Evolutionary conservation across 352 stramenopile genomes (phyloP).

Genomic region (Pythium phragmiticola): DNA sequence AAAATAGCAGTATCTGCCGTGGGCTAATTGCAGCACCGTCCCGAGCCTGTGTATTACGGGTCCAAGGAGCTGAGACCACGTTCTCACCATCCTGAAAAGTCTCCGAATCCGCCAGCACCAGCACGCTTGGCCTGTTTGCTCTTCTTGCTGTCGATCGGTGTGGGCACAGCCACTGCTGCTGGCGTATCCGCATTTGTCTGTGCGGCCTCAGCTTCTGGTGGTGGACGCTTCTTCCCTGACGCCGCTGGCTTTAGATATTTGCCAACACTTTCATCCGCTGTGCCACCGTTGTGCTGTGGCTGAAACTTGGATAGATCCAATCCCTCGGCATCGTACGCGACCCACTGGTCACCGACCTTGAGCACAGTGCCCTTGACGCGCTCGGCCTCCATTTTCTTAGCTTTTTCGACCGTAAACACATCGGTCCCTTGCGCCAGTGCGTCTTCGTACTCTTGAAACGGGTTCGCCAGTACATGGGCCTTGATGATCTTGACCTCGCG

Average conservation of each 20-base stretch:
- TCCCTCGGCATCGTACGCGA: slow-evolving; percentile 76
- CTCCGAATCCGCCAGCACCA: slow-evolving; percentile 52
- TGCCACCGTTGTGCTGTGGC: slow-evolving; percentile 28
- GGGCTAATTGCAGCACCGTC: not conserved
- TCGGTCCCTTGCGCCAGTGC: slow-evolving; percentile 55
- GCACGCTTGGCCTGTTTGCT: slow-evolving; percentile 40
- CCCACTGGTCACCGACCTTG: slow-evolving; percentile 77
- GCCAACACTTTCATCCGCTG: slow-evolving; percentile 54
- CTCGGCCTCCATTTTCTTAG: slow-evolving; percentile 46
- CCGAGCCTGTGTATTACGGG: not conserved
- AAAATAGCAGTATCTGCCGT: too few species aligned
- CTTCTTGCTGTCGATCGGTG: slow-evolving; percentile 78
- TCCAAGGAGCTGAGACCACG: not conserved
- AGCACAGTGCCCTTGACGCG: slow-evolving; percentile 68
- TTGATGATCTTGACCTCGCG: slow-evolving; percentile 79
- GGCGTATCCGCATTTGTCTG: slow-evolving; percentile 14
- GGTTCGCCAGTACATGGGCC: slow-evolving; percentile 86
- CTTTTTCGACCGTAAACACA: slow-evolving; percentile 53
- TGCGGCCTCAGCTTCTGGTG: slow-evolving; percentile 7
- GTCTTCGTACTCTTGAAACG: slow-evolving; percentile 86
- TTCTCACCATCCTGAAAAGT: slow-evolving; percentile 74
- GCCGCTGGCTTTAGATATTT: slow-evolving; percentile 59
- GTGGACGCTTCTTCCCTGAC: slow-evolving; percentile 23
- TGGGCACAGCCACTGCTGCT: slow-evolving; percentile 26
- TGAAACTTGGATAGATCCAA: slow-evolving; percentile 50